These are phyloP conservation scores for Crithidia acanthocephali DNA, from an alignment of 208 protist species.

Conservation along the genomic window DNA sequence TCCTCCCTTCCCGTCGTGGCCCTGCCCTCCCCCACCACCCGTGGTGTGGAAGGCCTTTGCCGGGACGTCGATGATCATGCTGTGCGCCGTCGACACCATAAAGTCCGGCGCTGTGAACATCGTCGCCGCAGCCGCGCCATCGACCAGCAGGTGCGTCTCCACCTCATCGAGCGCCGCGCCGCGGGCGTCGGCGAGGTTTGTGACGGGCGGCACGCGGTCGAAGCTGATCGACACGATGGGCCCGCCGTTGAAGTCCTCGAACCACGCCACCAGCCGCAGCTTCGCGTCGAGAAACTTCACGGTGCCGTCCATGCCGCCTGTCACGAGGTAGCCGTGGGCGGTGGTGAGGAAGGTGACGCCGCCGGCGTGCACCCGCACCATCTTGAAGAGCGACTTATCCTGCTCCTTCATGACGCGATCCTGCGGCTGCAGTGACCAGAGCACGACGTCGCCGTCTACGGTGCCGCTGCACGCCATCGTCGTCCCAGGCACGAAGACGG, in stretches of 20 bases:
- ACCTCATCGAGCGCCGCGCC: conserved; percentile 35
- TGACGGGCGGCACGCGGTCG: conserved; percentile 42
- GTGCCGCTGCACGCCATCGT: conserved; percentile 89
- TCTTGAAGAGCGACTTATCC: conserved; percentile 93
- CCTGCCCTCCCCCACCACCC: conserved; percentile 3
- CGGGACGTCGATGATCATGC: conserved; percentile 91
- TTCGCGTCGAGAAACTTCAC: conserved; percentile 96
- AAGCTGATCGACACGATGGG: conserved; percentile 95
- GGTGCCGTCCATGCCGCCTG: conserved; percentile 93
- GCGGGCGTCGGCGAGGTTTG: conserved; percentile 36
- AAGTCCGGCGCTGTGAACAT: conserved; percentile 89
- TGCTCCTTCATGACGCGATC: conserved; percentile 86
- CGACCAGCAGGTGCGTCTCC: conserved; percentile 43
- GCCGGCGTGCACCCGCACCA: conserved; percentile 88
- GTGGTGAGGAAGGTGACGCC: conserved; percentile 85
- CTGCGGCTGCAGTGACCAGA: conserved; percentile 87
- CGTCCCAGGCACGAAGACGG: conserved; percentile 87
- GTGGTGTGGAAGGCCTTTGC: conserved; percentile 78
- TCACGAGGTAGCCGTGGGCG: conserved; percentile 89
- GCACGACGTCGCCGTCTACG: conserved; percentile 91
- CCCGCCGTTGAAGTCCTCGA: conserved; percentile 94
- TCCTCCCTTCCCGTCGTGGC: conserved; percentile 11
- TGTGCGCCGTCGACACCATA: conserved; percentile 90
- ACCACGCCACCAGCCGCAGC: conserved; percentile 95
- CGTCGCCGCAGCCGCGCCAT: conserved; percentile 53